Base-by-base conservation (phyloP, 805 yeast genomes). In the Candida patagonica region DNA sequence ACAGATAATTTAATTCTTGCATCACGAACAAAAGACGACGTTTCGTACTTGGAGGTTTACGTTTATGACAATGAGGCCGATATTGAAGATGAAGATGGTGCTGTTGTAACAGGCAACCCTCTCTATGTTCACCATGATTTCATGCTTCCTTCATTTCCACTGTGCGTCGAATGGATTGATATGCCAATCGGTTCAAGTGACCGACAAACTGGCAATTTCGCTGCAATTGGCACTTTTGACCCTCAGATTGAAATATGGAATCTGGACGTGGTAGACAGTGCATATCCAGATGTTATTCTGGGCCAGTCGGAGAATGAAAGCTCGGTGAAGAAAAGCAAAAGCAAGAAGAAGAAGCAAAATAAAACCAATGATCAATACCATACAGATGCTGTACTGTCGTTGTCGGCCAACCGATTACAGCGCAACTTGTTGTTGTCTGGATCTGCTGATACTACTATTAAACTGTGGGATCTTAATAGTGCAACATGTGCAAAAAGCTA, bases 161-260 rank as follows among this genome's bases (percentile, higher is more conserved):
- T 92, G 45, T 86, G 96, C 59, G 88, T 88, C 25, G 98, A 92
- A 62, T 89, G 97, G 97, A 60, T 92, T 47, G 82, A 85, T 60
- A 82, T 72, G 59, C 71, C 68, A 45, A 89, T 94, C 24, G 64
- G 65, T 10, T 43, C 47, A 12, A 33, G 45, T 6, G 65, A 66
- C 26, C 66, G 65, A 30, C 63, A 62, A 17, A 63, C 77, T 23
- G 96, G 94, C 8, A 92, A 87, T 62, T 87, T 85, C 62, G 97
- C 94, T 2, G 98, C 98, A 10, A 69, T 92, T 48, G 97, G 97
- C 57, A 84, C 97, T 2, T 89, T 92, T 59, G 97, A 89, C 52
- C 98, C 98, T 30, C 94, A 83, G 56, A 89, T 92, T 61, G 98
- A 92, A 64, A 73, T 92, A 45, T 92, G 97, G 97, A 87, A 92